Evolutionary conservation across 441 rosid species (phyloP).

Genomic region (Biscutella laevigata): DNA sequence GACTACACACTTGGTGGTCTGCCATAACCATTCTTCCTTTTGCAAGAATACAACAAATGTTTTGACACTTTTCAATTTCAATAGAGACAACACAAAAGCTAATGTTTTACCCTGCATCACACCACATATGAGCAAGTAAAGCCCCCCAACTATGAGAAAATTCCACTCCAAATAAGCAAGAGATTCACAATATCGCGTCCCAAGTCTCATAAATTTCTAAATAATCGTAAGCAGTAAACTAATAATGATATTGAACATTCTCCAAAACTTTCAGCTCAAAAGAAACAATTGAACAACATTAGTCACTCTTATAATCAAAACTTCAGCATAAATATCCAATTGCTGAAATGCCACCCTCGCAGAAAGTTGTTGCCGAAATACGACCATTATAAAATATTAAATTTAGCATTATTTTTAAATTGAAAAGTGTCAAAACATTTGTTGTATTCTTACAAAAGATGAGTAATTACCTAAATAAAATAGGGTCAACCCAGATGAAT

Average conservation of each 20-base stretch:
- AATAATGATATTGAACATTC: neutral
- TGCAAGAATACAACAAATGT: no score
- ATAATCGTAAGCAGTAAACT: neutral
- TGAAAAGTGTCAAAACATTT: no score
- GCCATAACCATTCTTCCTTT: constrained; percentile 65
- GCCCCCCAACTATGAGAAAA: neutral
- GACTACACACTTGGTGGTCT: constrained; percentile 84
- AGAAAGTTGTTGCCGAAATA: no score
- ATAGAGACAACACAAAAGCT: constrained; percentile 88
- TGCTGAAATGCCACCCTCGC: no score
- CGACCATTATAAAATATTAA: no score
- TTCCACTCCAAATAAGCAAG: neutral
- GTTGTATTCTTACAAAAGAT: no score
- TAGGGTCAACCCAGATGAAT: no score
- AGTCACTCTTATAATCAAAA: neutral
- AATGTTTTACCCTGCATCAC: constrained; percentile 76
- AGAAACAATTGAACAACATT: neutral
- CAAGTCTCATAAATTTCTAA: neutral
- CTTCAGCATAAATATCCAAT: neutral
- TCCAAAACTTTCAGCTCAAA: neutral
- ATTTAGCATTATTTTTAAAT: no score
- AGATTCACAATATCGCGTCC: neutral
- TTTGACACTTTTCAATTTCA: no score
- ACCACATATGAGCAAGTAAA: constrained; percentile 7
- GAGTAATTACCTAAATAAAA: no score